These are phyloP conservation scores for Conticribra weissflogii DNA, from an alignment of 108 stramenopile species.

Conservation along the genomic window DNA sequence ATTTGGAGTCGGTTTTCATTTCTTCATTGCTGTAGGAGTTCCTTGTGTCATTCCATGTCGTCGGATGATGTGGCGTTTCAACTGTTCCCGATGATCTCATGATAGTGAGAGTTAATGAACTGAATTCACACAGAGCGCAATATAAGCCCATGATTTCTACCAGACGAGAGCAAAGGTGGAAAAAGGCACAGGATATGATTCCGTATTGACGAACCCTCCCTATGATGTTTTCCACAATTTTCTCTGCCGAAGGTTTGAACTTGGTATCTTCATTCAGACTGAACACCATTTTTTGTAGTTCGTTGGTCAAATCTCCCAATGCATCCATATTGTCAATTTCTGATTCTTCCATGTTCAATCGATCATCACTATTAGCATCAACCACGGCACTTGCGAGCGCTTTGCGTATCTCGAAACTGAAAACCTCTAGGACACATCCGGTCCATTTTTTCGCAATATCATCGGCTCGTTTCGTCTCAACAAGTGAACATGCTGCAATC, in stretches of 20 bases:
- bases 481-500: conserved; percentile 28
- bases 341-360: background rate
- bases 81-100: background rate
- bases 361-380: background rate
- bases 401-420: conserved; percentile 34
- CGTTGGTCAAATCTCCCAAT: too few species aligned
- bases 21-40: background rate
- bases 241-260: too few species aligned
- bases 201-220: background rate
- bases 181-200: background rate
- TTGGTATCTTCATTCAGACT: too few species aligned
- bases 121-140: background rate
- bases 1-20: background rate
- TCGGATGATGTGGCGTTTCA: too few species aligned
- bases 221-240: too few species aligned
- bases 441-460: conserved; percentile 34
- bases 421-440: conserved; percentile 31
- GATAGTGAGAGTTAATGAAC: background rate
- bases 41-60: background rate
- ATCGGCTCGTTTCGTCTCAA: background rate
- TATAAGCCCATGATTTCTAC: background rate
- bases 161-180: background rate
- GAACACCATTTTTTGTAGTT: too few species aligned
- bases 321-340: too few species aligned
- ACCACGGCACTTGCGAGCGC: background rate